phyloP scores from a whole-genome alignment of 331 rosid genomes.

The Malus hybrid region DNA sequence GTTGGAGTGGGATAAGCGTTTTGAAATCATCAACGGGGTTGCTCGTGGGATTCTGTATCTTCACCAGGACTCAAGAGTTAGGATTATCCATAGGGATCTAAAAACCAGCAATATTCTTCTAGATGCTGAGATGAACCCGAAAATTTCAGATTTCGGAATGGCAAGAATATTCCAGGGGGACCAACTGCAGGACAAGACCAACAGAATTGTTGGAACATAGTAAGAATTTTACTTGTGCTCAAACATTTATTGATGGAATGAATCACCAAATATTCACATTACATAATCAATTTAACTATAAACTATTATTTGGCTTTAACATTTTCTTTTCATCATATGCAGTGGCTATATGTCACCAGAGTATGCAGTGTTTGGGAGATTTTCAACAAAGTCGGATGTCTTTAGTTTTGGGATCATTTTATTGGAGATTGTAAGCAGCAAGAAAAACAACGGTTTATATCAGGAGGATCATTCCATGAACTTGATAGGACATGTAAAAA shows the following conservation, averaged over 20 bases:
- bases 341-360: slow-evolving; percentile 52
- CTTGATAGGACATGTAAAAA: slow-evolving; percentile 30
- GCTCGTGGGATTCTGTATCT: slow-evolving; percentile 20
- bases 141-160: slow-evolving; percentile 21
- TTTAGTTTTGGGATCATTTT: slow-evolving; percentile 41
- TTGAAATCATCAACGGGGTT: slow-evolving; percentile 5
- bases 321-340: background rate
- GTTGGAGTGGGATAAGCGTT: slow-evolving; percentile 7
- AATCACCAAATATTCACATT: background rate
- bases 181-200: background rate
- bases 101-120: slow-evolving; percentile 17
- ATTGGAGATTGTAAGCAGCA: slow-evolving; percentile 35
- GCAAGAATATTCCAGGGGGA: slow-evolving; percentile 10
- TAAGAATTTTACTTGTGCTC: background rate
- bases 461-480: slow-evolving; percentile 5
- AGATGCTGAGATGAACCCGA: slow-evolving; percentile 19
- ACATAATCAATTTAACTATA: too few species aligned
- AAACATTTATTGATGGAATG: background rate
- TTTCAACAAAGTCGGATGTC: slow-evolving; percentile 43
- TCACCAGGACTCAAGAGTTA: slow-evolving; percentile 16
- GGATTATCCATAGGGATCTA: slow-evolving; percentile 24
- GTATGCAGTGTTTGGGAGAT: slow-evolving; percentile 38
- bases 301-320: background rate
- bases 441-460: slow-evolving; percentile 18
- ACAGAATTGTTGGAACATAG: slow-evolving; percentile 20